Evolutionary conservation across 2,329 filamentous ascomycete genomes (phyloP).

Genomic region (Xylariaceae sp.): DNA sequence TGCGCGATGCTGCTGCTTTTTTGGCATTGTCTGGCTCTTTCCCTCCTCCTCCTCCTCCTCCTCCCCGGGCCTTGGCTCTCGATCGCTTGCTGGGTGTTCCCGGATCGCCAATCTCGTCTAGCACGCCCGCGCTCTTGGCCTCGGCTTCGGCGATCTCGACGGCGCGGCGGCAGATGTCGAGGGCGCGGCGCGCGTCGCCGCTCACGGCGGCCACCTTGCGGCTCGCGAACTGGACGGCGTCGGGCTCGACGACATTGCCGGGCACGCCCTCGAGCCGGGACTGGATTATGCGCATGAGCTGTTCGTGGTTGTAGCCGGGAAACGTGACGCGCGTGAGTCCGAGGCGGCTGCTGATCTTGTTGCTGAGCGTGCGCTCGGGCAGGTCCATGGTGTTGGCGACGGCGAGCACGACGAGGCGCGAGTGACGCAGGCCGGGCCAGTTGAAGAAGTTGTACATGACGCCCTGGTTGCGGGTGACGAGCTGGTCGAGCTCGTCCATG

Average conservation of each 20-base stretch:
- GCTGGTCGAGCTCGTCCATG: constrained; percentile 97
- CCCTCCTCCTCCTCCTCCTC: too few relatives aligned
- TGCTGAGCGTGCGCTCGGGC: constrained; percentile 90
- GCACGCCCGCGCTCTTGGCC: constrained; percentile 29
- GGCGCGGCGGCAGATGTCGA: constrained; percentile 92
- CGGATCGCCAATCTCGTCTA: constrained; percentile 38
- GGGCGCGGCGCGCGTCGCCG: constrained; percentile 82
- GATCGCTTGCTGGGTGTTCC: constrained; percentile 63
- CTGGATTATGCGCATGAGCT: constrained; percentile 94
- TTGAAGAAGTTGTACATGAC: constrained; percentile 99
- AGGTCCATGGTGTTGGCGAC: constrained; percentile 99
- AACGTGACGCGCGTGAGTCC: constrained; percentile 94
- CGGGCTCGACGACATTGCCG: constrained; percentile 82
- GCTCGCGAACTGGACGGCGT: constrained; percentile 93
- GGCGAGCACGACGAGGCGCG: constrained; percentile 87
- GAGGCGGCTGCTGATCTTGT: constrained; percentile 93
- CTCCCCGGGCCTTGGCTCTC: constrained; percentile 31
- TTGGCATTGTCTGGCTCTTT: too few relatives aligned
- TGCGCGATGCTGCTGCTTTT: constrained; percentile 20
- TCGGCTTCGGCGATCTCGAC: constrained; percentile 91
- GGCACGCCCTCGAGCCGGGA: constrained; percentile 86
- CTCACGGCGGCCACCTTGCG: constrained; percentile 95
- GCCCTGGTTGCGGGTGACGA: constrained; percentile 97
- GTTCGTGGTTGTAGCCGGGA: constrained; percentile 92
- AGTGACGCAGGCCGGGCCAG: constrained; percentile 89